These are phyloP conservation scores for Lepidium sativum DNA, from an alignment of 345 rosid genomes.

Conservation along the genomic window DNA sequence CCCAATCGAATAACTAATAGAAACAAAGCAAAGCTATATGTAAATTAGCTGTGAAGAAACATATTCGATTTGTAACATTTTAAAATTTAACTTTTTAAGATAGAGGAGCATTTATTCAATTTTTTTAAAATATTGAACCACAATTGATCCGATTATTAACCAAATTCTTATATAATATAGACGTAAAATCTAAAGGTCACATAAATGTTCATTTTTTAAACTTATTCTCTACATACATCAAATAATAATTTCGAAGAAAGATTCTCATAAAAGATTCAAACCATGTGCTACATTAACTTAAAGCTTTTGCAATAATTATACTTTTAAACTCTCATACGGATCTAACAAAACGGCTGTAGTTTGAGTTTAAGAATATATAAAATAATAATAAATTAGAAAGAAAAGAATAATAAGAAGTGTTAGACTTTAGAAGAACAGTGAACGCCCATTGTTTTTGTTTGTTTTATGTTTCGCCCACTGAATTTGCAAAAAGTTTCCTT, in stretches of 20 bases:
- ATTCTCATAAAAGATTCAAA: background rate
- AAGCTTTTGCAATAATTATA: background rate
- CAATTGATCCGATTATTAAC: too few relatives aligned
- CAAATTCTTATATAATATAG: too few relatives aligned
- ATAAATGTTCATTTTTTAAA: too few relatives aligned
- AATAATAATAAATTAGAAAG: background rate
- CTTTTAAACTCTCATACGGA: background rate
- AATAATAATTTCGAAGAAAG: background rate
- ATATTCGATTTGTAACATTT: background rate
- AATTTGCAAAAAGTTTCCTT: background rate
- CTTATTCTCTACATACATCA: too few relatives aligned
- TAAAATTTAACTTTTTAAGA: background rate
- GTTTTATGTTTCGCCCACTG: conserved; percentile 19
- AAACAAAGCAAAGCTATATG: background rate
- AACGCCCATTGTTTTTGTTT: conserved; percentile 16
- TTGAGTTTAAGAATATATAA: background rate
- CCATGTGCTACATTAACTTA: background rate
- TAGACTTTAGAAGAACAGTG: conserved; percentile 2
- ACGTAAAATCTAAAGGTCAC: too few relatives aligned
- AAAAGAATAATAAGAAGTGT: background rate
- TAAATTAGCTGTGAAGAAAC: background rate
- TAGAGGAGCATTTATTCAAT: background rate
- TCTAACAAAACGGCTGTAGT: background rate
- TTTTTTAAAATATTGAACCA: background rate
- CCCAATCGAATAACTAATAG: too few relatives aligned